These are phyloP conservation scores for Geranium incanum DNA, from an alignment of 441 rosid species.

Conservation along the genomic window DNA sequence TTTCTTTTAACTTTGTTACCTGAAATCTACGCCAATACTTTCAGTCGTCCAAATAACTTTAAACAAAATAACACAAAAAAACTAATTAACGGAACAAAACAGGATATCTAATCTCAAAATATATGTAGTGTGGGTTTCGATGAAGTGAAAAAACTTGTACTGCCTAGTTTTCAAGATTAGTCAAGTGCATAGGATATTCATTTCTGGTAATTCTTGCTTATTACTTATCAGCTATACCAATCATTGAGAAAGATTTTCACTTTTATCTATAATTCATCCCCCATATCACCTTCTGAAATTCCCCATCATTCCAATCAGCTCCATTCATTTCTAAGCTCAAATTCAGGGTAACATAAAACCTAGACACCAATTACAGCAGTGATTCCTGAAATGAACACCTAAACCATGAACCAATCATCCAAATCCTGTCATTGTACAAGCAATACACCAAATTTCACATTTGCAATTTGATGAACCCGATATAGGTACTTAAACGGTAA, in stretches of 20 bases:
- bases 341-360: background rate
- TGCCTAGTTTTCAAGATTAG: background rate
- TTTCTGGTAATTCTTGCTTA: no score
- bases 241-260: background rate
- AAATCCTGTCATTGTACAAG: background rate
- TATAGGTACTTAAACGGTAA: background rate
- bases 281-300: background rate
- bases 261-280: background rate
- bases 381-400: background rate
- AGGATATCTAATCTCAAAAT: background rate
- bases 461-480: background rate
- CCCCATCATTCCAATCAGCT: background rate
- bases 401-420: background rate
- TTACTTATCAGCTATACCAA: no score
- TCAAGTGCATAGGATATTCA: background rate
- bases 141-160: background rate
- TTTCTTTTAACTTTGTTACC: slow-evolving; percentile 25
- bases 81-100: background rate
- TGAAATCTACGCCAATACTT: slow-evolving; percentile 19
- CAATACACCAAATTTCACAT: background rate
- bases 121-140: background rate
- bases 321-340: background rate
- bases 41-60: slow-evolving; percentile 15
- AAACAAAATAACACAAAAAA: background rate
- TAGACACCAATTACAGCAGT: background rate